Evolutionary conservation across 768 basidiomycete species (phyloP).

Genomic region (Inosperma sp.): DNA sequence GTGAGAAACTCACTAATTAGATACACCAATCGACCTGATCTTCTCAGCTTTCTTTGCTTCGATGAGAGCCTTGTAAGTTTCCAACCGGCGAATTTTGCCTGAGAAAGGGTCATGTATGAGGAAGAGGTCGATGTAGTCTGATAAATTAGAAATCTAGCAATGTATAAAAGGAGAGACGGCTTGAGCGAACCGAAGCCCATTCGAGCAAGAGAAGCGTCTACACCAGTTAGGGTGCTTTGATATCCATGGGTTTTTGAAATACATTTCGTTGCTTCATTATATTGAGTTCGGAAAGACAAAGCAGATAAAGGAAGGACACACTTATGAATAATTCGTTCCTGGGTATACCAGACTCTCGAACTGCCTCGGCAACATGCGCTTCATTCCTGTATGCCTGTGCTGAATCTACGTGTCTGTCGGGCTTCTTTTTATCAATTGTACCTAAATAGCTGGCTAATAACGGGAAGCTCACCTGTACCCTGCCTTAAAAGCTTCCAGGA

Average conservation of each 20-base stretch:
- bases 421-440: background rate
- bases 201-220: slow-evolving; percentile 56
- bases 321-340: slow-evolving; percentile 70
- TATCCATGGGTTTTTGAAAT: slow-evolving; percentile 56
- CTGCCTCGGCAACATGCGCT: slow-evolving; percentile 53
- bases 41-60: slow-evolving; percentile 60
- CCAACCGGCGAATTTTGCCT: slow-evolving; percentile 58
- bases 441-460: background rate
- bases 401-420: slow-evolving; percentile 62
- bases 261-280: slow-evolving; percentile 59
- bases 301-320: slow-evolving; percentile 28
- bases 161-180: background rate
- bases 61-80: slow-evolving; percentile 65
- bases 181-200: slow-evolving; percentile 51
- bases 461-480: slow-evolving; percentile 46
- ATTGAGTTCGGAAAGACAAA: background rate
- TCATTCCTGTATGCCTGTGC: slow-evolving; percentile 70
- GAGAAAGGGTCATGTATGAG: slow-evolving; percentile 72
- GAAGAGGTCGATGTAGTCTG: slow-evolving; percentile 39
- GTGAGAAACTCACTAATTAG: slow-evolving; percentile 61
- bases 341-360: slow-evolving; percentile 50
- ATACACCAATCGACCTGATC: slow-evolving; percentile 69
- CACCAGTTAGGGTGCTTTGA: slow-evolving; percentile 50
- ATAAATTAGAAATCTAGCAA: background rate
- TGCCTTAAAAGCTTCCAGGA: slow-evolving; percentile 55